A percentile compares a stretch with the other conserved stretches of the same genome.
These are phyloP conservation scores for Pythium phragmitis DNA, from an alignment of 352 stramenopile species.

Conservation along the genomic window DNA sequence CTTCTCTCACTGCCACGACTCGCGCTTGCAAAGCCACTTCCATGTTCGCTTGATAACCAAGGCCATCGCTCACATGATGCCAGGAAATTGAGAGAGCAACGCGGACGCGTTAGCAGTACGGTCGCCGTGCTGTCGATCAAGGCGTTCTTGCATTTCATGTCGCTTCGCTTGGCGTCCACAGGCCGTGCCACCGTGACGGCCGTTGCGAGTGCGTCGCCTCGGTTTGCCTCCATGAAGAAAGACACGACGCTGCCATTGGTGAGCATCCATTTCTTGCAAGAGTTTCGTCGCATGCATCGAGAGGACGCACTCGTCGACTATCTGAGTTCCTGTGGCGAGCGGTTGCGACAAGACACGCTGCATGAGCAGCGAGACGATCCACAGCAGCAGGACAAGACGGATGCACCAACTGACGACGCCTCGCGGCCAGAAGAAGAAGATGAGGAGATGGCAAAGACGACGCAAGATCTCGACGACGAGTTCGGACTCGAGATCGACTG, in stretches of 20 bases:
- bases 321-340: constrained; percentile 31
- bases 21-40: constrained; percentile 2
- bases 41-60: neutral
- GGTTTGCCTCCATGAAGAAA: constrained; percentile 33
- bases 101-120: constrained; percentile 24
- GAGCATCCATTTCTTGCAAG: constrained; percentile 42
- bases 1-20: constrained; percentile 19
- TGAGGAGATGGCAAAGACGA: neutral
- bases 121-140: constrained; percentile 45
- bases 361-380: neutral
- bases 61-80: neutral
- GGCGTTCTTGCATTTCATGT: constrained; percentile 58
- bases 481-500: constrained; percentile 28
- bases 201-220: constrained; percentile 1
- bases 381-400: constrained; percentile 2
- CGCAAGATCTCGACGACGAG: constrained; percentile 11
- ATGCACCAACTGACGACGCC: neutral
- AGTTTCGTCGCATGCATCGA: constrained; percentile 60
- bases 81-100: neutral
- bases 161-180: constrained; percentile 23
- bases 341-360: constrained; percentile 2
- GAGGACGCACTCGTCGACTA: constrained; percentile 60
- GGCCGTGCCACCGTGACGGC: neutral
- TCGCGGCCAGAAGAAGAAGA: constrained; percentile 10
- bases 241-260: constrained; percentile 45